Percentiles rank a stretch among this genome's conserved stretches.
Evolutionary conservation across 1,284 basidiomycete species (phyloP).

Genomic region (Rhodotorula sp.): DNA sequence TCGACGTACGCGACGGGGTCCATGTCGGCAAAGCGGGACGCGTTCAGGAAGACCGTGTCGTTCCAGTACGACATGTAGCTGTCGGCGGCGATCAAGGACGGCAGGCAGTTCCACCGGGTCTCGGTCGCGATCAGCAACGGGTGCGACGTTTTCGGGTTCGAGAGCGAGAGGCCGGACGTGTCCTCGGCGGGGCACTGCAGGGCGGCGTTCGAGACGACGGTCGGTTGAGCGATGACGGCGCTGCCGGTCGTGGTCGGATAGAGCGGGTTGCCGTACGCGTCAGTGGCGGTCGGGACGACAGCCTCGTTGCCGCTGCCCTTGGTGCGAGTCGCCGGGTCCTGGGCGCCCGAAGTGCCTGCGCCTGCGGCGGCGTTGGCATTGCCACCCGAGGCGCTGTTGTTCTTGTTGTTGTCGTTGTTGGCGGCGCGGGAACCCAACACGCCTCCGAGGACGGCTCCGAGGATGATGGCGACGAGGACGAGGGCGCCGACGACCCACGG

Average conservation of each 20-base stretch:
- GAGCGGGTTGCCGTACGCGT: slow-evolving; percentile 44
- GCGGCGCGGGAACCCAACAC: slow-evolving; percentile 34
- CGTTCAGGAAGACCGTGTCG: slow-evolving; percentile 84
- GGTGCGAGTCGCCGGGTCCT: slow-evolving; percentile 24
- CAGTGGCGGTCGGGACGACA: slow-evolving; percentile 33
- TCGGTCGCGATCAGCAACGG: slow-evolving; percentile 87
- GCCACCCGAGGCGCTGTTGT: neutral
- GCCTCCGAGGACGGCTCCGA: slow-evolving; percentile 33
- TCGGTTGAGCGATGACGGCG: slow-evolving; percentile 72
- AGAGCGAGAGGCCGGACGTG: slow-evolving; percentile 23
- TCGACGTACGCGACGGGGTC: slow-evolving; percentile 46
- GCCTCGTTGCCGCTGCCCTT: slow-evolving; percentile 21
- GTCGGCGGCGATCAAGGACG: slow-evolving; percentile 74
- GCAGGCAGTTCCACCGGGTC: slow-evolving; percentile 88
- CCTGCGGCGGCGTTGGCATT: neutral
- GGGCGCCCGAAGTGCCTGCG: slow-evolving; percentile 4
- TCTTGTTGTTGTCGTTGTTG: slow-evolving; percentile 26
- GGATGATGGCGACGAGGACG: slow-evolving; percentile 23
- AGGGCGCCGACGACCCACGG: slow-evolving; percentile 30
- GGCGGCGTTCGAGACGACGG: slow-evolving; percentile 60
- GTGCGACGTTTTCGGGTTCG: slow-evolving; percentile 69
- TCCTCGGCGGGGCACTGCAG: slow-evolving; percentile 78
- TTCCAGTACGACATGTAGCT: slow-evolving; percentile 85
- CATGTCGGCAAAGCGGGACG: slow-evolving; percentile 64
- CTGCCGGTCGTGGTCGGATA: slow-evolving; percentile 63